Conservation (phyloP, 2,329 filamentous ascomycete species). For the Fusarium sp. region DNA sequence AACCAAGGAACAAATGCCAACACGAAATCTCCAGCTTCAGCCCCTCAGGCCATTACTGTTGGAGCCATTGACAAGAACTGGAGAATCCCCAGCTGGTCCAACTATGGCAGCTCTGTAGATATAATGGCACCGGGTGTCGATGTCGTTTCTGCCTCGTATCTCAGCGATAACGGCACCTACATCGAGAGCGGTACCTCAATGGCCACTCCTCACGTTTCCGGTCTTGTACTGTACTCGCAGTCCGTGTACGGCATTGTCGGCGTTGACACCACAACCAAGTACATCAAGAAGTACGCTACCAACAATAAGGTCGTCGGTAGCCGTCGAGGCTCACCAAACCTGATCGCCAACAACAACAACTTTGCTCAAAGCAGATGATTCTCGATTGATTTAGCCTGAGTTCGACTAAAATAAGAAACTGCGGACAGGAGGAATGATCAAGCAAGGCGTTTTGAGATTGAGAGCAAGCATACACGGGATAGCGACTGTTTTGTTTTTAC, state of each 20-base stretch:
- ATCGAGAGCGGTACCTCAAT: constrained; percentile 68
- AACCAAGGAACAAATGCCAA: constrained; percentile 51
- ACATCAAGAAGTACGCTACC: constrained; percentile 52
- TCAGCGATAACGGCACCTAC: constrained; percentile 51
- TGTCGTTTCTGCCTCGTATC: constrained; percentile 58
- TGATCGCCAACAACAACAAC: constrained; percentile 59
- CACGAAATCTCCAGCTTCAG: constrained; percentile 44
- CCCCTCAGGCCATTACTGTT: constrained; percentile 44
- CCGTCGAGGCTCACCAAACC: constrained; percentile 53
- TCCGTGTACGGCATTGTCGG: constrained; percentile 51
- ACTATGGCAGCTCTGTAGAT: constrained; percentile 58
- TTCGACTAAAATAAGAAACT: background rate
- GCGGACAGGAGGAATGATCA: background rate
- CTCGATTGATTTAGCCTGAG: background rate
- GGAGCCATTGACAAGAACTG: constrained; percentile 50
- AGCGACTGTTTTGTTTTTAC: background rate
- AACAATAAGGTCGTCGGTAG: constrained; percentile 50
- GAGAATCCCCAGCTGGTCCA: constrained; percentile 56
- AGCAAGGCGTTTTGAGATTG: constrained; percentile 14
- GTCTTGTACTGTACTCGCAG: constrained; percentile 60
- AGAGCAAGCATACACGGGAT: background rate
- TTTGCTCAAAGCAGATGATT: constrained; percentile 19
- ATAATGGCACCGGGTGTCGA: constrained; percentile 59
- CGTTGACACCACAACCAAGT: constrained; percentile 47
- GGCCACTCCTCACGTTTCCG: constrained; percentile 68